A percentile compares a stretch with the other conserved stretches of the same genome.
Conservation (phyloP, 441 rosid genomes). For the Populus hybrid region DNA sequence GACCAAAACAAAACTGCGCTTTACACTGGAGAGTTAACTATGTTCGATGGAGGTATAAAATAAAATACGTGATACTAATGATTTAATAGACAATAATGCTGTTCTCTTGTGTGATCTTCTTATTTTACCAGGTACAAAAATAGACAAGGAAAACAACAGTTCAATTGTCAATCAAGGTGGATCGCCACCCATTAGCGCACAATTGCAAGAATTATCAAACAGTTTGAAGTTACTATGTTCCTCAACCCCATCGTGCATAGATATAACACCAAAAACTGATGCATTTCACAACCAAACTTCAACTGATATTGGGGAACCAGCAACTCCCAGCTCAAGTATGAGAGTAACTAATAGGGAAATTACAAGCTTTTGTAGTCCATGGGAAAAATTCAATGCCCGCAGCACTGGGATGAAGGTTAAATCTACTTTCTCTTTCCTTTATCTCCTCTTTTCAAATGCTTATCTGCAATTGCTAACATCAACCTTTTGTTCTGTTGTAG, state of each 20-base stretch:
- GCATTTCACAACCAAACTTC: constrained; percentile 19
- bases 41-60: background rate
- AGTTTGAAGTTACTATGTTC: constrained; percentile 46
- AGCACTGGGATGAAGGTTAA: background rate
- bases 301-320: constrained; percentile 19
- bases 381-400: background rate
- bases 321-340: too few species aligned
- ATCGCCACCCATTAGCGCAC: constrained; percentile 55
- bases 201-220: constrained; percentile 50
- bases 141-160: constrained; percentile 46
- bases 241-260: constrained; percentile 30
- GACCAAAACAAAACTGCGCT: too few species aligned
- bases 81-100: background rate
- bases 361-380: background rate
- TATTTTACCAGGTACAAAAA: constrained; percentile 25
- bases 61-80: background rate
- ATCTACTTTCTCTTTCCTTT: background rate
- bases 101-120: background rate
- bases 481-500: constrained; percentile 27
- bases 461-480: background rate
- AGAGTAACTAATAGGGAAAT: background rate
- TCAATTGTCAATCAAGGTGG: constrained; percentile 25
- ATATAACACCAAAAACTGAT: constrained; percentile 28
- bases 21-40: background rate
- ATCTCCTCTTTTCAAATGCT: background rate